Conservation (phyloP, 208 protist species). For the Porcisia deanei region DNA sequence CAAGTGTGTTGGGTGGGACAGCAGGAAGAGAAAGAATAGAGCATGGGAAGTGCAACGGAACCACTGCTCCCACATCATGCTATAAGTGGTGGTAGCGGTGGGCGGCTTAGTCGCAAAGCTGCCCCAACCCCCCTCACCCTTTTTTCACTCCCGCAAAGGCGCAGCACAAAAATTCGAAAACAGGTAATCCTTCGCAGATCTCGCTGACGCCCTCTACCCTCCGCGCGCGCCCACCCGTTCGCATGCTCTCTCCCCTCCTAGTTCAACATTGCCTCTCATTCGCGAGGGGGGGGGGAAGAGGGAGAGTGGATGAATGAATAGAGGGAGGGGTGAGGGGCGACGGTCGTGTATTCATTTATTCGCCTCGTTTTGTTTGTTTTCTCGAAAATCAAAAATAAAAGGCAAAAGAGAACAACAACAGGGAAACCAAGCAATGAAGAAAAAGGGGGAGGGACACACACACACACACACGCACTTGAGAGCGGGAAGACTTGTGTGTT, state of each 20-base stretch:
- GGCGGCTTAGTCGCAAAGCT: not conserved
- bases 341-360: too few species aligned
- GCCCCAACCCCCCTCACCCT: not conserved
- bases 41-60: not conserved
- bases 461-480: not conserved
- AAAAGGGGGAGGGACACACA: not conserved
- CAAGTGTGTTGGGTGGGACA: not conserved
- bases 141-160: not conserved
- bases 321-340: not conserved
- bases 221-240: not conserved
- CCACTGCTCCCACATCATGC: too few species aligned
- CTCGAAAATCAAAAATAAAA: slow-evolving; percentile 2
- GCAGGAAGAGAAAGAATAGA: not conserved
- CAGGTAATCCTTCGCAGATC: not conserved
- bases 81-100: not conserved
- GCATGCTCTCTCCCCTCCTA: too few species aligned
- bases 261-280: too few species aligned
- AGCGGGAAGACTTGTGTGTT: too few species aligned
- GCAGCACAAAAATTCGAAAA: not conserved
- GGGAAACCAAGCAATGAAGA: not conserved
- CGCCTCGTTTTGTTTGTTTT: slow-evolving; percentile 11
- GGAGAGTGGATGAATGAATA: not conserved
- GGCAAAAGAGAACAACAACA: not conserved
- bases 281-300: not conserved
- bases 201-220: not conserved